A percentile compares a stretch with the other conserved stretches of the same genome.
Evolutionary conservation across 345 rosid genomes (phyloP).

Genomic region (Euclidium syriacum): DNA sequence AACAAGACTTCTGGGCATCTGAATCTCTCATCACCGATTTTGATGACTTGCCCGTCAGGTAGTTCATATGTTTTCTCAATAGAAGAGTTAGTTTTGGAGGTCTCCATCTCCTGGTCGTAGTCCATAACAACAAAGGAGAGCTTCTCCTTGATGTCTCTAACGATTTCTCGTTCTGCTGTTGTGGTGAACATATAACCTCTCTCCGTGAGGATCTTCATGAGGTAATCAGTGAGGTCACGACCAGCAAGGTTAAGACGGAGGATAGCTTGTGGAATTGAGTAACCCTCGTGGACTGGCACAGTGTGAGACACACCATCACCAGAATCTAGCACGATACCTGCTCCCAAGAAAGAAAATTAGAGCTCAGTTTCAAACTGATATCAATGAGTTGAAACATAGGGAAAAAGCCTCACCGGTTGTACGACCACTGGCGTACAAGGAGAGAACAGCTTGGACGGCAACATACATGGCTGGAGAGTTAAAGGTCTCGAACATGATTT

Average conservation of each 20-base stretch:
- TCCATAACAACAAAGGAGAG: constrained; percentile 56
- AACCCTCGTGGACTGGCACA: constrained; percentile 52
- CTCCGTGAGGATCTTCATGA: constrained; percentile 57
- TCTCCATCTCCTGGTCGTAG: constrained; percentile 61
- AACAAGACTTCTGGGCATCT: constrained; percentile 61
- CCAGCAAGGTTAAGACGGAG: constrained; percentile 64
- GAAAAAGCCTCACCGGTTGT: constrained; percentile 43
- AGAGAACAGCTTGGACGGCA: constrained; percentile 57
- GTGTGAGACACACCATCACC: constrained; percentile 63
- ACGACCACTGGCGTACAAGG: constrained; percentile 61
- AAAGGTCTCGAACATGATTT: constrained; percentile 56
- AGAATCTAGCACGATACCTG: constrained; percentile 59
- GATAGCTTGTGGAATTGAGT: constrained; percentile 62
- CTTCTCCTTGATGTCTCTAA: constrained; percentile 84
- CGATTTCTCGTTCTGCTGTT: constrained; percentile 83
- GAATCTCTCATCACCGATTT: constrained; percentile 64
- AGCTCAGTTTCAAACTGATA: not conserved
- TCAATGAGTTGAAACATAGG: constrained; percentile 14
- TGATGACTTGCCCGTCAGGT: constrained; percentile 63
- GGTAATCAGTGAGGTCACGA: constrained; percentile 53
- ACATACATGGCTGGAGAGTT: constrained; percentile 57
- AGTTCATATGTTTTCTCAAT: constrained; percentile 64
- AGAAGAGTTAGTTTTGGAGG: constrained; percentile 59
- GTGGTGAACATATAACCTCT: constrained; percentile 59
- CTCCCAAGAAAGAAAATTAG: not conserved